These are phyloP conservation scores for Nemania sp. DNA, from an alignment of 2,329 filamentous ascomycete species.

Conservation along the genomic window DNA sequence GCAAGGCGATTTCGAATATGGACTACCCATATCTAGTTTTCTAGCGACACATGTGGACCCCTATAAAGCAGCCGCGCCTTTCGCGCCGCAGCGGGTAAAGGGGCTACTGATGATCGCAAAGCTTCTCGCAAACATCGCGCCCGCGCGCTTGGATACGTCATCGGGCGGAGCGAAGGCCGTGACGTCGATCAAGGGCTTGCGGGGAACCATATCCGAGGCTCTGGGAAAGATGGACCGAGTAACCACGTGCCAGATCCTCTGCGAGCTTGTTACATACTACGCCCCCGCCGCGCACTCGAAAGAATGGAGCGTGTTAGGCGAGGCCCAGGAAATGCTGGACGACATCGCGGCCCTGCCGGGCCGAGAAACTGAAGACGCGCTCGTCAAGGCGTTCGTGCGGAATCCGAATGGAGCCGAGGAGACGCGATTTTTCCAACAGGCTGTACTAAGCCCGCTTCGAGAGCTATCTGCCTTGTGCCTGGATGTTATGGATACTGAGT, in stretches of 20 bases:
- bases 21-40: constrained; percentile 54
- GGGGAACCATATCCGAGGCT: constrained; percentile 31
- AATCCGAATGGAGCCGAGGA: constrained; percentile 47
- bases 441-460: constrained; percentile 54
- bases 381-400: constrained; percentile 51
- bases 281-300: constrained; percentile 48
- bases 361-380: constrained; percentile 48
- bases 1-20: constrained; percentile 47
- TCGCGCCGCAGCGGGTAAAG: constrained; percentile 55
- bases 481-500: constrained; percentile 48
- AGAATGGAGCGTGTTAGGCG: constrained; percentile 51
- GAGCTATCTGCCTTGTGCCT: constrained; percentile 52
- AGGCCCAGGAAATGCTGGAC: constrained; percentile 52
- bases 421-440: constrained; percentile 53
- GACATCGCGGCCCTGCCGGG: constrained; percentile 54
- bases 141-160: constrained; percentile 26
- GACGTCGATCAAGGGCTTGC: background rate
- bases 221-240: constrained; percentile 56
- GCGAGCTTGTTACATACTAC: constrained; percentile 52
- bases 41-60: constrained; percentile 54
- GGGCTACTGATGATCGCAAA: constrained; percentile 57
- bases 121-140: constrained; percentile 55
- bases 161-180: constrained; percentile 24
- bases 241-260: constrained; percentile 57
- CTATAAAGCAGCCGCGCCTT: constrained; percentile 54